Conservation (phyloP, 176 grass and related monocot genomes). For the Triticum timopheevii region DNA sequence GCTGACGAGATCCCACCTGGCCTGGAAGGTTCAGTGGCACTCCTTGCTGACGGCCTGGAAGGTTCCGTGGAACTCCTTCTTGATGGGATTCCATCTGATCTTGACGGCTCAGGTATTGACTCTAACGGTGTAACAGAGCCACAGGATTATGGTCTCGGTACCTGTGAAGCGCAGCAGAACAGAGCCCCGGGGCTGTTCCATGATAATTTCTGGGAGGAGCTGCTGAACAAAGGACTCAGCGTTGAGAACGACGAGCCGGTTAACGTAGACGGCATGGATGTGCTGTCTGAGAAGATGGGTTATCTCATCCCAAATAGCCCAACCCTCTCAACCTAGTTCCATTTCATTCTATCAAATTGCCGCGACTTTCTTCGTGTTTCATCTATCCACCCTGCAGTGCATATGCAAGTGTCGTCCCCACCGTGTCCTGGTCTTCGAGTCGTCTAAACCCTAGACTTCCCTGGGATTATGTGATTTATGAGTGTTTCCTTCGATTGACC, state of each 20-base stretch:
- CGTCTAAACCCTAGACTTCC: neutral
- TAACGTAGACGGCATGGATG: constrained; percentile 47
- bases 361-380: neutral
- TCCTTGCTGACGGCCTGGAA: neutral
- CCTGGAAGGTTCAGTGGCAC: neutral
- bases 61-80: constrained; percentile 25
- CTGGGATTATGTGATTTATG: too few relatives aligned
- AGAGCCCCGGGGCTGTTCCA: constrained; percentile 46
- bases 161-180: constrained; percentile 14
- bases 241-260: constrained; percentile 37
- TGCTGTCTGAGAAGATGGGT: constrained; percentile 59
- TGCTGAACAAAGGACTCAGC: constrained; percentile 52
- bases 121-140: neutral
- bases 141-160: constrained; percentile 16
- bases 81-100: constrained; percentile 32
- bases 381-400: neutral
- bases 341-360: neutral
- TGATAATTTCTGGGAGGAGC: constrained; percentile 76
- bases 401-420: neutral
- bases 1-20: neutral
- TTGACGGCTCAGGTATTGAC: neutral
- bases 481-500: too few relatives aligned
- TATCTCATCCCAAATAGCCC: constrained; percentile 49
- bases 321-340: constrained; percentile 7
- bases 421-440: neutral